Evolutionary conservation across 169 alveolate species (phyloP).

Genomic region (Perkinsus chesapeaki): DNA sequence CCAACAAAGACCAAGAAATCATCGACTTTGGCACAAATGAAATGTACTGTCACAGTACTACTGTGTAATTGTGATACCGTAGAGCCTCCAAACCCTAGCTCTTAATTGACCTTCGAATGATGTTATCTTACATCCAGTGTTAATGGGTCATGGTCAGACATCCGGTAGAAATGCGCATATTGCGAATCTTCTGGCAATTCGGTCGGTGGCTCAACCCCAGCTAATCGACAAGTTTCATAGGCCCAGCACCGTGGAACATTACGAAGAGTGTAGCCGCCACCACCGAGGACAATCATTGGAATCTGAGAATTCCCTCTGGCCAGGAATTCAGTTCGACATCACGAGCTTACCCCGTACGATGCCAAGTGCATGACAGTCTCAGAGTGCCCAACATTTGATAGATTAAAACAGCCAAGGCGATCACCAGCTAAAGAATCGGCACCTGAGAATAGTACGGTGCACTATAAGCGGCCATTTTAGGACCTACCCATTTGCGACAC

Average conservation of each 20-base stretch:
- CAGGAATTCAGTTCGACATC: slow-evolving; percentile 8
- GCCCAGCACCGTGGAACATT: slow-evolving; percentile 99
- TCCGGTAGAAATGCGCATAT: not conserved
- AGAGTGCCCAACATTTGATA: slow-evolving; percentile 71
- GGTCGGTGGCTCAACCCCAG: slow-evolving; percentile 15
- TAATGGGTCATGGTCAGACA: not conserved
- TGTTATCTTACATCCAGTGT: not conserved
- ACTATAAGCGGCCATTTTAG: not conserved
- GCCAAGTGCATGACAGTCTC: slow-evolving; percentile 31
- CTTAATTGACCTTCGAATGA: not conserved
- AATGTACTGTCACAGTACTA: no score
- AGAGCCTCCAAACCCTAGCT: no score
- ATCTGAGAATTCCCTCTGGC: slow-evolving; percentile 41
- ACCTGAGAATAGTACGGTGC: slow-evolving; percentile 46
- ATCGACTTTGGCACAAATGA: no score
- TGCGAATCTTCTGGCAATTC: not conserved
- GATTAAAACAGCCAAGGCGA: slow-evolving; percentile 91
- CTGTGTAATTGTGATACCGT: no score
- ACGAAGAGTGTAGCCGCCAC: slow-evolving; percentile 96
- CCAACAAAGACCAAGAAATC: no score
- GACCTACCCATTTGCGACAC: slow-evolving; percentile 44
- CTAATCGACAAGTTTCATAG: slow-evolving; percentile 83
- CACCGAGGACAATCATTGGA: slow-evolving; percentile 78
- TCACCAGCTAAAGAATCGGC: slow-evolving; percentile 83
- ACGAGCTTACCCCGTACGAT: slow-evolving; percentile 36